Evolutionary conservation across 345 rosid species (phyloP).

Genomic region (Melastoma malabathricum): DNA sequence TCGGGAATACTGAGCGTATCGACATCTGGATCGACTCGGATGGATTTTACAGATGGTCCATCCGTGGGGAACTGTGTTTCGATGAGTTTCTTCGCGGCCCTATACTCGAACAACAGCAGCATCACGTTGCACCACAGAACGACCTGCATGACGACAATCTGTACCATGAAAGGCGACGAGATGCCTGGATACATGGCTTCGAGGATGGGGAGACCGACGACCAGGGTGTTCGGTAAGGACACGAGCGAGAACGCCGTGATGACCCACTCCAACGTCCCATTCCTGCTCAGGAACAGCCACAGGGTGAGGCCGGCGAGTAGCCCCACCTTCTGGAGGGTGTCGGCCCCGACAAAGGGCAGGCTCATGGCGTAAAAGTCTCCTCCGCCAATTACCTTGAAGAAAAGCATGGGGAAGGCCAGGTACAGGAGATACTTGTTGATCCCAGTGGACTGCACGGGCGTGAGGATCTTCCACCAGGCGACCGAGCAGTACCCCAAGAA

Average conservation of each 20-base stretch:
- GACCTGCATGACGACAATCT: constrained; percentile 10
- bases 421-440: constrained; percentile 38
- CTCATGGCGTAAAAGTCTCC: constrained; percentile 42
- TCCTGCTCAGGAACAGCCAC: constrained; percentile 8
- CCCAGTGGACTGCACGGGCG: constrained; percentile 33
- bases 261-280: constrained; percentile 8
- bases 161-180: constrained; percentile 6
- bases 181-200: constrained; percentile 8
- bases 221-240: constrained; percentile 12
- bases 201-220: constrained; percentile 13
- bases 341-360: constrained; percentile 19
- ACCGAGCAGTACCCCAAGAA: constrained; percentile 35
- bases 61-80: constrained; percentile 1
- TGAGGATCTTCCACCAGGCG: constrained; percentile 44
- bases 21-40: constrained; percentile 6
- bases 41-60: constrained; percentile 1
- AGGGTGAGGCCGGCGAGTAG: constrained; percentile 11
- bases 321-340: constrained; percentile 21
- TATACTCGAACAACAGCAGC: constrained; percentile 8
- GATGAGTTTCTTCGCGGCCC: constrained; percentile 7
- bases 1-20: constrained; percentile 4
- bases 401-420: constrained; percentile 36
- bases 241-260: constrained; percentile 11
- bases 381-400: constrained; percentile 38
- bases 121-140: constrained; percentile 8